Conservation (phyloP, 495 filamentous ascomycete species). For the Penicillium bovifimosum region DNA sequence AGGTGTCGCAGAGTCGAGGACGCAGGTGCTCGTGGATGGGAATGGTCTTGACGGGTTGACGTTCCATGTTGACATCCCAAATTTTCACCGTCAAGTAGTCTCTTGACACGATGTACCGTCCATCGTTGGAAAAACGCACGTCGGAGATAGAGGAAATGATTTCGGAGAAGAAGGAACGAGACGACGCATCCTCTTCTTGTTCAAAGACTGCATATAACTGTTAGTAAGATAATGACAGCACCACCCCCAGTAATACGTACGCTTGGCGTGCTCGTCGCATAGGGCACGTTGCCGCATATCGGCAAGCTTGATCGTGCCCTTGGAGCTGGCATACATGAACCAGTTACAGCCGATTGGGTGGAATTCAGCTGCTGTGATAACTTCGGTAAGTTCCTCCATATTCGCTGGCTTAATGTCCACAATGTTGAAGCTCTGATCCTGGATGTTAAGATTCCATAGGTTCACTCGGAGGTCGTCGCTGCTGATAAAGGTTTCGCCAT, state of each 20-base stretch:
- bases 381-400: conserved; percentile 98
- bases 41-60: conserved; percentile 94
- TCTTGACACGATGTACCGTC: conserved; percentile 92
- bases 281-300: conserved; percentile 96
- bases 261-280: conserved; percentile 91
- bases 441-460: conserved; percentile 98
- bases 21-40: conserved; percentile 97
- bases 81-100: conserved; percentile 99
- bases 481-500: conserved; percentile 98
- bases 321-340: conserved; percentile 99
- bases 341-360: conserved; percentile 97
- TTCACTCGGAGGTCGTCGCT: conserved; percentile 97
- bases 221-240: conserved; percentile 7
- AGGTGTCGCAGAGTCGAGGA: conserved; percentile 92
- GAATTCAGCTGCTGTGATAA: conserved; percentile 97
- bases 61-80: conserved; percentile 99
- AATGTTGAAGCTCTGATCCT: conserved; percentile 99
- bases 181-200: conserved; percentile 97
- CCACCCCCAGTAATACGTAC: conserved; percentile 48
- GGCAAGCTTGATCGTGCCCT: conserved; percentile 97
- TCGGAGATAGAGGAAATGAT: conserved; percentile 99
- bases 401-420: conserved; percentile 99
- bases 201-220: conserved; percentile 69
- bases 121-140: conserved; percentile 93
- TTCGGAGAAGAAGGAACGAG: conserved; percentile 98